phyloP scores from a whole-genome alignment of 352 stramenopile species.

The Phytophthora palmivora region DNA sequence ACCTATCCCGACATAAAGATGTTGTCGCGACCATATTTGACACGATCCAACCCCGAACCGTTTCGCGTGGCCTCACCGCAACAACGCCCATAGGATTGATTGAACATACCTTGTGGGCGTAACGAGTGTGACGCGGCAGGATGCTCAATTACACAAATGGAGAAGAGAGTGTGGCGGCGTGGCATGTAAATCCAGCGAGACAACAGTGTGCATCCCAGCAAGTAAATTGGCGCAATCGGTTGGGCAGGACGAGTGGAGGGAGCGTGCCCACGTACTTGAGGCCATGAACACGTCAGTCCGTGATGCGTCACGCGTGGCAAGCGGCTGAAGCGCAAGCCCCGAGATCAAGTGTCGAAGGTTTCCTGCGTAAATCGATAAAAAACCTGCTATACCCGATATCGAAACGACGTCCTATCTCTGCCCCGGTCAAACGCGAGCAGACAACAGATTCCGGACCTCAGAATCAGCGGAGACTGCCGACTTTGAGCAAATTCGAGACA shows the following conservation, averaged over 20 bases:
- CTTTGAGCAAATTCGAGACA: neutral
- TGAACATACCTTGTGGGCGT: slow-evolving; percentile 1
- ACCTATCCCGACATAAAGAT: slow-evolving; percentile 2
- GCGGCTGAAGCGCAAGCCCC: slow-evolving; percentile 25
- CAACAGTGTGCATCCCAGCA: slow-evolving; percentile 12
- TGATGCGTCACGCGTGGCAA: slow-evolving; percentile 17
- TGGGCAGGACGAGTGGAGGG: slow-evolving; percentile 19
- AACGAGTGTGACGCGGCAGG: neutral
- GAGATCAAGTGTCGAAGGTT: slow-evolving; percentile 13
- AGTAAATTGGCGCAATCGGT: slow-evolving; percentile 17
- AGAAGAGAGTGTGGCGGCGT: neutral
- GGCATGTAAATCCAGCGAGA: neutral
- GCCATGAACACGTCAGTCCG: slow-evolving; percentile 28
- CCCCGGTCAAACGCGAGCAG: slow-evolving; percentile 4
- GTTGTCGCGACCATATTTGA: neutral
- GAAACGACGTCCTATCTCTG: slow-evolving; percentile 7
- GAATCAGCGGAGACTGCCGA: slow-evolving; percentile 1
- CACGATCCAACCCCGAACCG: neutral
- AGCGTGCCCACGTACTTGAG: slow-evolving; percentile 21
- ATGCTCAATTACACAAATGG: slow-evolving; percentile 17
- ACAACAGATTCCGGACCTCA: slow-evolving; percentile 18
- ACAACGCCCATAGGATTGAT: neutral
- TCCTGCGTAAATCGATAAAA: neutral
- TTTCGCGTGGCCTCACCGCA: neutral
- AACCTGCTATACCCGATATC: slow-evolving; percentile 5